Conservation (phyloP, 2,329 filamentous ascomycete genomes). For the Stagonosporopsis rhizophila region DNA sequence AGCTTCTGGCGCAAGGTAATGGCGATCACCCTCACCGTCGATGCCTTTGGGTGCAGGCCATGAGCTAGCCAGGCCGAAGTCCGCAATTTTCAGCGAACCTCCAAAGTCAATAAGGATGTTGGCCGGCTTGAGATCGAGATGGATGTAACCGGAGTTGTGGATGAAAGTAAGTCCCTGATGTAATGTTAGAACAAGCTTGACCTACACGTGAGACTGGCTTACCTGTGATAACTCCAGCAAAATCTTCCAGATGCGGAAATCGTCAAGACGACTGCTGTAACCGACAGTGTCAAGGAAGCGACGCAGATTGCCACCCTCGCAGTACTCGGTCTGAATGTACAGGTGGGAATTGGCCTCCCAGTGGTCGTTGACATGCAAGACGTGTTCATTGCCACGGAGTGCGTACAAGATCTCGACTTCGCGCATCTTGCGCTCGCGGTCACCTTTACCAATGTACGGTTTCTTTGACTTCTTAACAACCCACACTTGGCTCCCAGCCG, state of each 20-base stretch:
- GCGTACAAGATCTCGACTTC: slow-evolving; percentile 82
- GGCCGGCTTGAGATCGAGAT: slow-evolving; percentile 84
- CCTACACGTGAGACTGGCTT: slow-evolving; percentile 50
- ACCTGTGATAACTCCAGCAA: slow-evolving; percentile 84
- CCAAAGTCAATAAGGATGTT: slow-evolving; percentile 85
- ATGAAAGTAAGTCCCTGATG: slow-evolving; percentile 84
- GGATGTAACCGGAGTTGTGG: slow-evolving; percentile 84
- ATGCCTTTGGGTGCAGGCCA: slow-evolving; percentile 80
- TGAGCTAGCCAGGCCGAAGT: slow-evolving; percentile 81
- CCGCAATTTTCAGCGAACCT: slow-evolving; percentile 82
- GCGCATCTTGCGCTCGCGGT: slow-evolving; percentile 82
- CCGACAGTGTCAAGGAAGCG: slow-evolving; percentile 84
- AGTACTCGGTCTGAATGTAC: slow-evolving; percentile 98
- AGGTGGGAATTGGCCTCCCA: slow-evolving; percentile 88
- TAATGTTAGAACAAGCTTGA: slow-evolving; percentile 31
- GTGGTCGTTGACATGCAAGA: slow-evolving; percentile 81
- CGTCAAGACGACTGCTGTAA: slow-evolving; percentile 84
- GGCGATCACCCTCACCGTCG: slow-evolving; percentile 91
- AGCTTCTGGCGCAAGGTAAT: slow-evolving; percentile 95
- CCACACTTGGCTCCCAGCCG: slow-evolving; percentile 64
- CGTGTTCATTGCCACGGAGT: slow-evolving; percentile 81
- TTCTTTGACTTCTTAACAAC: slow-evolving; percentile 94
- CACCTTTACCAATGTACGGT: slow-evolving; percentile 76
- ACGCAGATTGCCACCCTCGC: slow-evolving; percentile 90
- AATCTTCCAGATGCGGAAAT: slow-evolving; percentile 99